Conservation (phyloP, 2,329 filamentous ascomycete species). For the Whalleya microplaca region DNA sequence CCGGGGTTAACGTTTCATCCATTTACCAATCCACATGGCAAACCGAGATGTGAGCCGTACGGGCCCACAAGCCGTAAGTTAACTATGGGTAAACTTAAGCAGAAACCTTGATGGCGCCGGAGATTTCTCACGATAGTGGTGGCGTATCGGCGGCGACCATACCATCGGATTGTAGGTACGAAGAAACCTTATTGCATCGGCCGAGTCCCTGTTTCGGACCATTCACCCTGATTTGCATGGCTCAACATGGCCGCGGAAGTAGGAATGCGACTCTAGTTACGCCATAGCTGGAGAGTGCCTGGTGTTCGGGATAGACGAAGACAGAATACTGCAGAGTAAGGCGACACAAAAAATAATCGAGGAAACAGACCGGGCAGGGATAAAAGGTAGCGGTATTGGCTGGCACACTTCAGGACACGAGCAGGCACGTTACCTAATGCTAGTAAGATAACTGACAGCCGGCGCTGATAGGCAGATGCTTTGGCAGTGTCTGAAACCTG, state of each 20-base stretch:
- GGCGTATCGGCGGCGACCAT: not conserved
- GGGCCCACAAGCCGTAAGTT: not conserved
- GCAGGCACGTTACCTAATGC: conserved; percentile 1
- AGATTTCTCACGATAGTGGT: not conserved
- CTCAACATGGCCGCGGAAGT: conserved; percentile 10
- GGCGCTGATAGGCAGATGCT: conserved; percentile 8
- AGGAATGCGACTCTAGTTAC: conserved; percentile 20
- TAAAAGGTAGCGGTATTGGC: not conserved
- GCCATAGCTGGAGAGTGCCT: conserved; percentile 4
- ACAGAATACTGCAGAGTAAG: conserved; percentile 9
- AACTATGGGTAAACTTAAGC: not conserved
- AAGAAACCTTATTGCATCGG: conserved; percentile 19
- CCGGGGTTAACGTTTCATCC: not conserved
- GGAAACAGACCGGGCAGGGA: not conserved
- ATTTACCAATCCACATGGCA: conserved; percentile 4
- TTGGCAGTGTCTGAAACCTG: conserved; percentile 16
- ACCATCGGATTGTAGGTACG: conserved; percentile 8
- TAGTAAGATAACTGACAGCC: conserved; percentile 9
- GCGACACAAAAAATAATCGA: too few relatives aligned
- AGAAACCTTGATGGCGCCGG: not conserved
- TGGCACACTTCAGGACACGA: not conserved
- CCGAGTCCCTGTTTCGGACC: conserved; percentile 12
- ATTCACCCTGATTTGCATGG: conserved; percentile 7
- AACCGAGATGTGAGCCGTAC: conserved; percentile 5
- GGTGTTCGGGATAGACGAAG: conserved; percentile 16